Conservation (phyloP, 2,329 filamentous ascomycete genomes). For the Colletotrichum nymphaeae region DNA sequence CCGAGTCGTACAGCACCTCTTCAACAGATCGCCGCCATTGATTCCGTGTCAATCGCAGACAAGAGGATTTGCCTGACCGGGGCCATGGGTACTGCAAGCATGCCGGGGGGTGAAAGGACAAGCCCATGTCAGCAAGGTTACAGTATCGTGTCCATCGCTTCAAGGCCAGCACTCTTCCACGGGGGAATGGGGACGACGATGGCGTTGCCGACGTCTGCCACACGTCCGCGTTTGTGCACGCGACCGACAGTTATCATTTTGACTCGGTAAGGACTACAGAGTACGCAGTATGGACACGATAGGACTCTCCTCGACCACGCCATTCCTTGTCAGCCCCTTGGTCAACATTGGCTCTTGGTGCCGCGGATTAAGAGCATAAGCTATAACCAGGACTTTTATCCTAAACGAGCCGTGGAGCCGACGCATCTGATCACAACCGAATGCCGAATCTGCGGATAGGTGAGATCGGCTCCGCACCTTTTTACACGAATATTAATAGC, state of each 20-base stretch:
- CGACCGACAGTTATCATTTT: conserved; percentile 1
- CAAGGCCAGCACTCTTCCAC: conserved; percentile 5
- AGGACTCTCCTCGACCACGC: conserved; percentile 13
- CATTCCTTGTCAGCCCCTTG: conserved; percentile 3
- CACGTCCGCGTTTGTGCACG: conserved; percentile 10
- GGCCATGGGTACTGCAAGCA: not conserved
- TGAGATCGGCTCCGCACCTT: conserved; percentile 29
- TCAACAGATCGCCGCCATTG: not conserved
- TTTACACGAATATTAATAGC: conserved; percentile 28
- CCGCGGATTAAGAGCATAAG: conserved; percentile 17
- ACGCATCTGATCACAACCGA: conserved; percentile 32
- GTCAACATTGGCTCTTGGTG: not conserved
- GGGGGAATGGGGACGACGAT: conserved; percentile 3
- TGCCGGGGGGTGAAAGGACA: not conserved
- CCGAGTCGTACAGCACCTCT: conserved; percentile 18
- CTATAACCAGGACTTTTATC: conserved; percentile 23
- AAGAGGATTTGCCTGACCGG: not conserved
- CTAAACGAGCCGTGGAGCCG: conserved; percentile 32
- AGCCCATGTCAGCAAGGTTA: not conserved
- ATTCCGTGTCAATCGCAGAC: not conserved
- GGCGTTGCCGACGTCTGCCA: conserved; percentile 17
- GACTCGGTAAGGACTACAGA: not conserved
- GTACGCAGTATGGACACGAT: not conserved
- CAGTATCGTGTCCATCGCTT: conserved; percentile 1
- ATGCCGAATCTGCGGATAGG: conserved; percentile 33